Evolutionary conservation across 768 basidiomycete genomes (phyloP), one percentile per base, ranked within the genome.

Genomic region (Podaxis sp.): DNA sequence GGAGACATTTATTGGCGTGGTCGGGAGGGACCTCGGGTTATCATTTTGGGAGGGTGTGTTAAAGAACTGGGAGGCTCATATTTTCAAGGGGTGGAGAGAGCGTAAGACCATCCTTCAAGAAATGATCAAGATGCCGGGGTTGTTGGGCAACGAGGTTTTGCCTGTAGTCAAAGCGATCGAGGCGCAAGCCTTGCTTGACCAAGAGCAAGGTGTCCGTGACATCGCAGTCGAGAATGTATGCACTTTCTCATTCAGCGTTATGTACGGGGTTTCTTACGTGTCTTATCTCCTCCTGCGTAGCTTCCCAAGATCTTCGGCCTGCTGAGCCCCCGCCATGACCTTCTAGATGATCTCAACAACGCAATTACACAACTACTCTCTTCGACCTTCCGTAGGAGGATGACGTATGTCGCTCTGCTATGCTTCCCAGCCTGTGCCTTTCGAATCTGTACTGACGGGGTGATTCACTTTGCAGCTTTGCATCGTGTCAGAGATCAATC

Each of bases 121-220:
- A 37, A 72, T 95, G 18, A 76, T 77, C 11, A 77, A 74, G 21
- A 79, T 93, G 63, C 68, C 75, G 27, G 57, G 74, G 61, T 66
- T 70, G 61, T 72, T 81, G 13, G 77, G 76, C 14, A 69, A 73
- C 21, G 74, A 79, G 16, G 73, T 77, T 25, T 74, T 79, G 36
- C 74, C 76, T n/a, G 69, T 77, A 14, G 69, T 91, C n/a, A 70
- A 80, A 25, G 47, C 73, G 72, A 48, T 74, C 95, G 35, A 71
- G 92, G 59, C 73, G 74, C 61, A 27, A 11, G 59, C 59, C 9
- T 54, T 61, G 14, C 28, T 48, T 63, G 95, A 97, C 67, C 76
- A 74, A 16, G 91, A 92, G 56, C 89, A 93, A n/a, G 86, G 89
- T 37, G 93, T 98, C 3, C 78, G 95, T 56, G 90, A 93, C 67